phyloP scores from a whole-genome alignment of 257 asterid species.

The Thymus mandschuricus region DNA sequence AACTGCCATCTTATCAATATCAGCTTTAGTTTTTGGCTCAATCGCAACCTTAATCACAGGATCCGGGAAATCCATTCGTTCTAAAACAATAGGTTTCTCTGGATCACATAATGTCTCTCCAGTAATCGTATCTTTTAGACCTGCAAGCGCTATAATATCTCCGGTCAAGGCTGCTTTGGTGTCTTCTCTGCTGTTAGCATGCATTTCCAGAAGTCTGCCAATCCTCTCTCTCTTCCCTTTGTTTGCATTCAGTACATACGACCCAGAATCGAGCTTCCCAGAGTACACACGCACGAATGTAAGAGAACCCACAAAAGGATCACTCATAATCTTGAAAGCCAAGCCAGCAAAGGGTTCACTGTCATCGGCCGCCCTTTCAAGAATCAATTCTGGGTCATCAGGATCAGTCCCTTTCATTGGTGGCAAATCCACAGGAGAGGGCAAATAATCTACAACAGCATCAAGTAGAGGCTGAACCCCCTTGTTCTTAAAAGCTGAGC shows the following conservation, averaged over 20 bases:
- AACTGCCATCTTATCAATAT: constrained; percentile 86
- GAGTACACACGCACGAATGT: constrained; percentile 89
- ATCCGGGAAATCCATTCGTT: constrained; percentile 98
- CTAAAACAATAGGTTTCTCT: constrained; percentile 80
- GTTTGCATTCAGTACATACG: constrained; percentile 83
- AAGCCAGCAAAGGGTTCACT: constrained; percentile 86
- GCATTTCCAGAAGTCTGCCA: constrained; percentile 96
- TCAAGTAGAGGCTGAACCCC: constrained; percentile 94
- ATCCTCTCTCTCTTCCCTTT: constrained; percentile 94
- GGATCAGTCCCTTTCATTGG: constrained; percentile 92
- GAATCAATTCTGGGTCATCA: constrained; percentile 68
- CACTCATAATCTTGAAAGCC: constrained; percentile 97
- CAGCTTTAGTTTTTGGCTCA: constrained; percentile 97
- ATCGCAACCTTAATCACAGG: constrained; percentile 99
- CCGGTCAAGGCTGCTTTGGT: constrained; percentile 78
- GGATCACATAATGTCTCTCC: constrained; percentile 93
- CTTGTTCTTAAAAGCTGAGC: constrained; percentile 94
- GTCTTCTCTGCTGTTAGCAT: constrained; percentile 96
- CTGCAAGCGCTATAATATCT: constrained; percentile 95
- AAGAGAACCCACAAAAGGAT: constrained; percentile 88
- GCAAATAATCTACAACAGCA: constrained; percentile 89
- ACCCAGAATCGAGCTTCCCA: constrained; percentile 87
- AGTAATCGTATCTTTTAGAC: constrained; percentile 88
- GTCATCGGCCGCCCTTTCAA: constrained; percentile 62
- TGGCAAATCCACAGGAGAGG: constrained; percentile 90